phyloP scores from a whole-genome alignment of 805 yeast species.

The Suhomyces pyralidae region DNA sequence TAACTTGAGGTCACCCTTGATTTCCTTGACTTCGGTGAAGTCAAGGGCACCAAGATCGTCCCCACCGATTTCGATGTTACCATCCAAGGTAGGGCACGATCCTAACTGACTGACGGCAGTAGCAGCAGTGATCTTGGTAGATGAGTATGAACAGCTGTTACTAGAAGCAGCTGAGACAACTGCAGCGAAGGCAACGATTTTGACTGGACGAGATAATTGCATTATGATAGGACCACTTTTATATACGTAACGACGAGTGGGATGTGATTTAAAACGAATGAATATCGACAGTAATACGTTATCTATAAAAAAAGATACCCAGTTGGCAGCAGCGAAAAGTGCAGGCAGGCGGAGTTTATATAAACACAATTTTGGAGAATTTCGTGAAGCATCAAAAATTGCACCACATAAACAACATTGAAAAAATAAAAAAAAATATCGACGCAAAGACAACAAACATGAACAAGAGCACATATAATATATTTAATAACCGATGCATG shows the following conservation, averaged over 20 bases:
- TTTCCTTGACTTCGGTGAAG: constrained; percentile 18
- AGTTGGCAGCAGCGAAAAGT: not conserved
- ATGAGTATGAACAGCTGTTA: constrained; percentile 35
- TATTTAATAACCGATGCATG: not conserved
- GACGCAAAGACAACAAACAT: not conserved
- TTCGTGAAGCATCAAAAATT: not conserved
- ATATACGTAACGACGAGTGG: not conserved
- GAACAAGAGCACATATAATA: not conserved
- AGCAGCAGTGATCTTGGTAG: constrained; percentile 37
- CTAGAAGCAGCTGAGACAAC: constrained; percentile 10
- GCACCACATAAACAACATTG: not conserved
- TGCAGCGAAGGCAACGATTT: constrained; percentile 5
- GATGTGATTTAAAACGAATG: constrained; percentile 1
- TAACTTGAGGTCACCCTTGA: constrained; percentile 28
- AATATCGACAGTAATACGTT: not conserved
- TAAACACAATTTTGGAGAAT: not conserved
- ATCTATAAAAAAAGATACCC: not conserved
- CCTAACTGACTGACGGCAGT: constrained; percentile 31
- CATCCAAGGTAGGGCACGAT: constrained; percentile 42
- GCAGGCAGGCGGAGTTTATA: constrained; percentile 1
- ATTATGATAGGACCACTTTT: constrained; percentile 1
- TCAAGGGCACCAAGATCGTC: constrained; percentile 18
- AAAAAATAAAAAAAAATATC: not conserved
- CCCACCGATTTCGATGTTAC: constrained; percentile 36
- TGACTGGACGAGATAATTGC: constrained; percentile 5